These are phyloP conservation scores for Acanthamoeba rhysodes DNA, from an alignment of 208 protist genomes.

Conservation along the genomic window DNA sequence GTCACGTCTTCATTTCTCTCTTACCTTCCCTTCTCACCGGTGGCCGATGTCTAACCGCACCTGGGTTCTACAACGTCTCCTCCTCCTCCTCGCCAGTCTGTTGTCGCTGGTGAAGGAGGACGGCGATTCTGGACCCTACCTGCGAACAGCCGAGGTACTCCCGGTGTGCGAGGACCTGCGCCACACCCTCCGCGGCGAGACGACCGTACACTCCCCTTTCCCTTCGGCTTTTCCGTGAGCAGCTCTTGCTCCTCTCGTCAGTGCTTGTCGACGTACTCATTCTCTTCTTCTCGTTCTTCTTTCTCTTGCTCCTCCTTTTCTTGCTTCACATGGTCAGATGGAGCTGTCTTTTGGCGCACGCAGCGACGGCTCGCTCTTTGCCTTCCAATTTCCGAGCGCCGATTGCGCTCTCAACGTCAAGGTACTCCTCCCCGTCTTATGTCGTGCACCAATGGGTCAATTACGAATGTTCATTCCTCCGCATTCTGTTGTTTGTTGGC, in stretches of 20 bases:
- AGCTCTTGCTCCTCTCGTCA: too few species aligned
- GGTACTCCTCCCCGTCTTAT: neutral
- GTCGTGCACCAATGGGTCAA: neutral
- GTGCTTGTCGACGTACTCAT: too few species aligned
- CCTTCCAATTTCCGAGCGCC: neutral
- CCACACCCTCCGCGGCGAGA: neutral
- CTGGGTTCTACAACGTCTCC: neutral
- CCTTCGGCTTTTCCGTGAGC: neutral
- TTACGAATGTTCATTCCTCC: too few species aligned
- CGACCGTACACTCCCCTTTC: neutral
- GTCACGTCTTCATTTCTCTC: neutral
- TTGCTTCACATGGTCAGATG: neutral
- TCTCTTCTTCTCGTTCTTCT: neutral
- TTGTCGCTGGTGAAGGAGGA: conserved; percentile 27
- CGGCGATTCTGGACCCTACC: neutral
- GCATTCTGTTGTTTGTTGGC: neutral
- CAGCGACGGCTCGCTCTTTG: neutral
- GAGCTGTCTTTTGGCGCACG: conserved; percentile 1
- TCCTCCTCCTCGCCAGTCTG: neutral
- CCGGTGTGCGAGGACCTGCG: conserved; percentile 39
- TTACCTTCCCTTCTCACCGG: neutral
- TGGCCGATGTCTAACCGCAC: neutral
- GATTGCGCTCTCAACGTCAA: conserved; percentile 38
- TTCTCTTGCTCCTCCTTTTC: too few species aligned
- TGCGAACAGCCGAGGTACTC: neutral